phyloP scores from a whole-genome alignment of 257 asterid genomes.

The Jacaranda copaia region DNA sequence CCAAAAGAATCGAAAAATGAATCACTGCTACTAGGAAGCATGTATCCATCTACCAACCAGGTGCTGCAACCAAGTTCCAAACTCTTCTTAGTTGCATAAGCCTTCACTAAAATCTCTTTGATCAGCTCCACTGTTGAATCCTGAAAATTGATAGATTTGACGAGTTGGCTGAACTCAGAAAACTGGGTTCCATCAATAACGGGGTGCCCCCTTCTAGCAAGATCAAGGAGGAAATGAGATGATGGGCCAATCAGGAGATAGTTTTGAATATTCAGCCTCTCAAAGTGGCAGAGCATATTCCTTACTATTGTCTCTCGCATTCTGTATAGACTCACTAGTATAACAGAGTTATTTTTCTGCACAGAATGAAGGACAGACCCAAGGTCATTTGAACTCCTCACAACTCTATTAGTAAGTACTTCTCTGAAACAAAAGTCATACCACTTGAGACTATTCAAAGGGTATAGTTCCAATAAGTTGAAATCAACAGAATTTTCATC shows the following conservation, averaged over 20 bases:
- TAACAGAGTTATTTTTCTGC: conserved; percentile 59
- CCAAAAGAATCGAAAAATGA: conserved; percentile 59
- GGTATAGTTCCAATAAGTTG: conserved; percentile 59
- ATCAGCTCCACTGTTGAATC: conserved; percentile 51
- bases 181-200: conserved; percentile 64
- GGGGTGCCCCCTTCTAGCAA: conserved; percentile 85
- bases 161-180: conserved; percentile 47
- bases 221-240: conserved; percentile 67
- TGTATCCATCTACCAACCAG: conserved; percentile 69
- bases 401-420: conserved; percentile 60
- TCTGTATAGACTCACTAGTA: conserved; percentile 65
- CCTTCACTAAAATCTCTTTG: conserved; percentile 62
- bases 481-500: conserved; percentile 56
- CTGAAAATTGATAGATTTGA: conserved; percentile 53
- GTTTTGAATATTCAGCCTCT: conserved; percentile 66
- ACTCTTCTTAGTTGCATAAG: conserved; percentile 56
- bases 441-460: conserved; percentile 79
- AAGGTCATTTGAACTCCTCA: conserved; percentile 60
- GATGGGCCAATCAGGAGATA: conserved; percentile 69
- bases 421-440: conserved; percentile 83
- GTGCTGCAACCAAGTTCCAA: conserved; percentile 70
- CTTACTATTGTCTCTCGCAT: conserved; percentile 55
- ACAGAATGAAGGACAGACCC: conserved; percentile 57
- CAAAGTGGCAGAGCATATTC: conserved; percentile 90
- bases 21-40: conserved; percentile 58